A percentile compares a stretch with the other conserved stretches of the same genome.
phyloP scores from a whole-genome alignment of 2,329 filamentous ascomycete species.

The Verruconis gallopava region DNA sequence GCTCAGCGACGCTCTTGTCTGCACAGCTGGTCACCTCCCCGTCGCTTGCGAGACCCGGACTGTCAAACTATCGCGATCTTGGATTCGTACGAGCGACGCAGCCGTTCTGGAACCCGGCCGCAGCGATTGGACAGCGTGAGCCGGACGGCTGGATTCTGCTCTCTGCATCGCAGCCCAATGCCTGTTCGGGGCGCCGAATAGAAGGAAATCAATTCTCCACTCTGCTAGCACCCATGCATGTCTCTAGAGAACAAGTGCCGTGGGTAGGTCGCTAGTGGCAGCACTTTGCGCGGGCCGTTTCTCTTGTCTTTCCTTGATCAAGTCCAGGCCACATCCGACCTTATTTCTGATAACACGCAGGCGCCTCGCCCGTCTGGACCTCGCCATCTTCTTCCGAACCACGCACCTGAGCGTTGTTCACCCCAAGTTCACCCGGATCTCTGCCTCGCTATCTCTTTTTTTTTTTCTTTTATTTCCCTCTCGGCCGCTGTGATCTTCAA shows the following conservation, averaged over 20 bases:
- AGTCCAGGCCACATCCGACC: too few species aligned
- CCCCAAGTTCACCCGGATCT: neutral
- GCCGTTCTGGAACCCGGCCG: too few species aligned
- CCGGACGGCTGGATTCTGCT: neutral
- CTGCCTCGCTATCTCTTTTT: neutral
- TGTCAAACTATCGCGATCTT: neutral
- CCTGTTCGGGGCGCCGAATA: neutral
- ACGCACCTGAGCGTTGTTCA: neutral
- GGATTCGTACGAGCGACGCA: neutral
- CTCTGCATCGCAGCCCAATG: neutral
- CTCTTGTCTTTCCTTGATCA: neutral
- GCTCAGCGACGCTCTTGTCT: too few species aligned
- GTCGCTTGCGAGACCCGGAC: neutral
- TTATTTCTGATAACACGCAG: neutral
- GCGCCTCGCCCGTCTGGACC: neutral
- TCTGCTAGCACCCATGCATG: neutral
- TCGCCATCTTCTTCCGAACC: neutral
- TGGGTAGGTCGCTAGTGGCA: neutral
- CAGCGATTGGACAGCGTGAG: neutral
- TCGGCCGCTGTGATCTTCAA: neutral
- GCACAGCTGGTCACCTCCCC: too few species aligned
- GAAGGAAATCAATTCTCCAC: neutral
- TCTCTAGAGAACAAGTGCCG: neutral
- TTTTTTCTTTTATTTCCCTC: too few species aligned
- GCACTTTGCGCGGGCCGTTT: neutral